Evolutionary conservation across 495 filamentous ascomycete genomes (phyloP).

Genomic region (Gamarada debralockiae): DNA sequence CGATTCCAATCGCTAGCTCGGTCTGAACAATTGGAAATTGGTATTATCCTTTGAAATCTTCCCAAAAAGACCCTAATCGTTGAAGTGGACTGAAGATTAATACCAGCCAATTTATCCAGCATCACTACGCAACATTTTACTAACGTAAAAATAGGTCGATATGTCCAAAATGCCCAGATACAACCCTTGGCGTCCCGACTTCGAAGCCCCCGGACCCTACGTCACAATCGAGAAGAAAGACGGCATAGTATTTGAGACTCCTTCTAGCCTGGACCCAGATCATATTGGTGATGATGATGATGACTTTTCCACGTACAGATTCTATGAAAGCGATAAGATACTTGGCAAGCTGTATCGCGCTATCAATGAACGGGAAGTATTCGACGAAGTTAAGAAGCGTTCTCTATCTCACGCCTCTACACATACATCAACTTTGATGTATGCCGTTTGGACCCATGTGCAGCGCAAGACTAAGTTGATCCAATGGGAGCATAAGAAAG

Average conservation of each 20-base stretch:
- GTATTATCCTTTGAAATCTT: no score
- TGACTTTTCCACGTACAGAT: slow-evolving; percentile 40
- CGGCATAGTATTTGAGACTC: slow-evolving; percentile 40
- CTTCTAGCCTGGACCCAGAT: slow-evolving; percentile 25
- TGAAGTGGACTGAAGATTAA: no score
- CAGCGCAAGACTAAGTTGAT: slow-evolving; percentile 16
- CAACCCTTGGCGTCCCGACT: slow-evolving; percentile 49
- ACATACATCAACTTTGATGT: slow-evolving; percentile 34
- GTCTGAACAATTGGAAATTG: no score
- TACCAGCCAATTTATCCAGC: no score
- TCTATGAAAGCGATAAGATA: slow-evolving; percentile 65
- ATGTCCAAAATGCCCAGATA: slow-evolving; percentile 38
- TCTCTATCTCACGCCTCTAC: slow-evolving; percentile 9
- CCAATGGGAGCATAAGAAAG: slow-evolving; percentile 27
- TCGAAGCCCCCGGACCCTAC: slow-evolving; percentile 63
- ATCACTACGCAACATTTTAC: no score
- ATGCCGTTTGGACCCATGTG: slow-evolving; percentile 43
- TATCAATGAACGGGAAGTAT: slow-evolving; percentile 70
- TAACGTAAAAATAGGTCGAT: slow-evolving; percentile 32
- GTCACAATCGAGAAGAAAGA: slow-evolving; percentile 44
- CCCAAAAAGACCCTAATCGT: no score
- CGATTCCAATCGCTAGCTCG: no score
- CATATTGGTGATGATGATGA: slow-evolving; percentile 55
- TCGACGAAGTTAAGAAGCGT: slow-evolving; percentile 47
- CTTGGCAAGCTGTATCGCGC: slow-evolving; percentile 69